Evolutionary conservation across 1,284 basidiomycete genomes (phyloP).

Genomic region (Ceratobasidium papillatum): DNA sequence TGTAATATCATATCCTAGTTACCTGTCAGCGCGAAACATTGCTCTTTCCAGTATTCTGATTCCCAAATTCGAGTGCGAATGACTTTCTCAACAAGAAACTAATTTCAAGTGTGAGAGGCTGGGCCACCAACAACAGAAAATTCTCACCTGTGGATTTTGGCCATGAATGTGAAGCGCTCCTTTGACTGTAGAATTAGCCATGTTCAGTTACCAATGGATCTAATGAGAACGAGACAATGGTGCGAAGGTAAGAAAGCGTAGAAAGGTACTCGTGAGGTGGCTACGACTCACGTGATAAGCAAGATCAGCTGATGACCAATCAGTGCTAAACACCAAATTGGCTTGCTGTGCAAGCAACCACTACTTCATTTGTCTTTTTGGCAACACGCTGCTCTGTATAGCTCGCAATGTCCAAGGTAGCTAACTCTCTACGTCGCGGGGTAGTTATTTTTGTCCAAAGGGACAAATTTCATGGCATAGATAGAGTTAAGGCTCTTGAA

Average conservation of each 20-base stretch:
- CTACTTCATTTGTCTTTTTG: not conserved
- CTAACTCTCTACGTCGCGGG: not conserved
- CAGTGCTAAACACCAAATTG: not conserved
- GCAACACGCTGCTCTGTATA: not conserved
- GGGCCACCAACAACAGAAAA: not conserved
- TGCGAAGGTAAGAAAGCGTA: not conserved
- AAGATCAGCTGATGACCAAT: not conserved
- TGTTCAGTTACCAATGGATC: constrained; percentile 49
- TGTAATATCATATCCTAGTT: constrained; percentile 44
- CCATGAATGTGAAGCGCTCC: constrained; percentile 90
- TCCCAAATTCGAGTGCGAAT: constrained; percentile 97
- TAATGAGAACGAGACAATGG: not conserved
- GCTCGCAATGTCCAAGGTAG: not conserved
- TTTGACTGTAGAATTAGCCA: constrained; percentile 91
- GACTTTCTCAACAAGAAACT: constrained; percentile 97
- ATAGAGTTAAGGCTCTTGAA: constrained; percentile 35
- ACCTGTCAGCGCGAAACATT: constrained; percentile 93
- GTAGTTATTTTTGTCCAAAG: constrained; percentile 6
- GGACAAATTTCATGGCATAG: constrained; percentile 3
- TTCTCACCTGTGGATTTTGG: constrained; percentile 83
- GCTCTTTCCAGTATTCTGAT: constrained; percentile 95
- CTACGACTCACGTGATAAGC: not conserved
- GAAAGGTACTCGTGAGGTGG: not conserved
- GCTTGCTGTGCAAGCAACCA: not conserved
- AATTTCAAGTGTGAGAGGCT: constrained; percentile 40